Evolutionary conservation across 75 land plant genomes (phyloP).

Genomic region (Azolla pinnata): DNA sequence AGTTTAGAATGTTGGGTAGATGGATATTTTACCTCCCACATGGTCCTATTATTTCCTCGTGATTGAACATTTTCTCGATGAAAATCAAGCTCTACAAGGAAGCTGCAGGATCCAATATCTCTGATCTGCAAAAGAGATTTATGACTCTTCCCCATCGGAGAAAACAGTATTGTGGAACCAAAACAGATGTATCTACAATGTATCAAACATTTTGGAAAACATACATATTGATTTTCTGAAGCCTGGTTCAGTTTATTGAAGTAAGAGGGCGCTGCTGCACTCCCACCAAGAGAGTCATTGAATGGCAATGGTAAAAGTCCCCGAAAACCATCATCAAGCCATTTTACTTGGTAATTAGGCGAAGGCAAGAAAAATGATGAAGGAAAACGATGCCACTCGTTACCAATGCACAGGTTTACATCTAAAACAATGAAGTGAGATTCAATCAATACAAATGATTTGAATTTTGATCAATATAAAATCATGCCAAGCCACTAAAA

Average conservation of each 20-base stretch:
- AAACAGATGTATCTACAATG: neutral
- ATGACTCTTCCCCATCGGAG: neutral
- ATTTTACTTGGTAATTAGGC: slow-evolving; percentile 55
- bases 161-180: neutral
- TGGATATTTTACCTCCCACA: slow-evolving; percentile 68
- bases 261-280: slow-evolving; percentile 76
- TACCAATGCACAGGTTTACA: slow-evolving; percentile 82
- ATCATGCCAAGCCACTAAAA: no score
- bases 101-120: slow-evolving; percentile 55
- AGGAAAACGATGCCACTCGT: slow-evolving; percentile 97
- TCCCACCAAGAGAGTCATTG: slow-evolving; percentile 74
- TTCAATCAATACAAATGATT: no score
- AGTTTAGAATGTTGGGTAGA: neutral
- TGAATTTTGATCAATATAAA: no score
- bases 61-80: slow-evolving; percentile 35
- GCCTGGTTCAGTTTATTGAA: slow-evolving; percentile 82
- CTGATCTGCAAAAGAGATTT: slow-evolving; percentile 31
- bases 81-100: slow-evolving; percentile 74
- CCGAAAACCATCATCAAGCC: slow-evolving; percentile 95
- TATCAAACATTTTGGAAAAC: neutral
- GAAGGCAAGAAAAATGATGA: slow-evolving; percentile 93
- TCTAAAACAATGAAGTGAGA: no score
- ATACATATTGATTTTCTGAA: slow-evolving; percentile 81
- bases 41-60: slow-evolving; percentile 55
- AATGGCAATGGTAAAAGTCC: slow-evolving; percentile 98